Conservation (phyloP, 768 basidiomycete species). For the Phaeotremella skinneri region DNA sequence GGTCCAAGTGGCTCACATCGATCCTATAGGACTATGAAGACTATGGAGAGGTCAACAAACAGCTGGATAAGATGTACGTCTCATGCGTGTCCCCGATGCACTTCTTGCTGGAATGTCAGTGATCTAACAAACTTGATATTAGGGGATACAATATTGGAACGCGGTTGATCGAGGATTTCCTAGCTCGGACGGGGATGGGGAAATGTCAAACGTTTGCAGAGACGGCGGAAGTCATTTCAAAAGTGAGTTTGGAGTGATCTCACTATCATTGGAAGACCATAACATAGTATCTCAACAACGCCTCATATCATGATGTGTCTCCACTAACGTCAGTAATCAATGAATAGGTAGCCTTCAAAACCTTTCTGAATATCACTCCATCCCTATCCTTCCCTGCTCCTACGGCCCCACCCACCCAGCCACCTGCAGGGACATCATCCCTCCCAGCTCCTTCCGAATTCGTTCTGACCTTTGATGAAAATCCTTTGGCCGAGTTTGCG, state of each 20-base stretch:
- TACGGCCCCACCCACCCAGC: slow-evolving; percentile 52
- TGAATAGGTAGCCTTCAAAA: slow-evolving; percentile 98
- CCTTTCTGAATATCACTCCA: slow-evolving; percentile 90
- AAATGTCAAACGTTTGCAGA: slow-evolving; percentile 90
- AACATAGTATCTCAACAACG: background rate
- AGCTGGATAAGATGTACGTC: slow-evolving; percentile 76
- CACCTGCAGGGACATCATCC: slow-evolving; percentile 45
- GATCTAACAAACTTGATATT: background rate
- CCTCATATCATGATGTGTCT: background rate
- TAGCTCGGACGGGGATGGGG: slow-evolving; percentile 87
- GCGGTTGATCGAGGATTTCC: slow-evolving; percentile 92
- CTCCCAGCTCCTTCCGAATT: slow-evolving; percentile 57
- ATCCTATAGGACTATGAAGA: slow-evolving; percentile 80
- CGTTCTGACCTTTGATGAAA: slow-evolving; percentile 85
- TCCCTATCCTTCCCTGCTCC: slow-evolving; percentile 66
- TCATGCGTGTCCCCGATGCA: background rate
- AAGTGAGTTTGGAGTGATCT: slow-evolving; percentile 58
- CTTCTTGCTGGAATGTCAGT: background rate
- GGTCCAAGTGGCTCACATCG: background rate
- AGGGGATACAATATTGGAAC: slow-evolving; percentile 99
- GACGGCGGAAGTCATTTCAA: slow-evolving; percentile 90
- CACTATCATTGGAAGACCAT: background rate
- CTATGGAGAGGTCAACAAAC: slow-evolving; percentile 78
- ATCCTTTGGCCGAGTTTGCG: slow-evolving; percentile 93
- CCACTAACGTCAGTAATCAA: background rate